These are phyloP conservation scores for Trichoderma guizhouense DNA, from an alignment of 2,329 filamentous ascomycete species.

Conservation along the genomic window DNA sequence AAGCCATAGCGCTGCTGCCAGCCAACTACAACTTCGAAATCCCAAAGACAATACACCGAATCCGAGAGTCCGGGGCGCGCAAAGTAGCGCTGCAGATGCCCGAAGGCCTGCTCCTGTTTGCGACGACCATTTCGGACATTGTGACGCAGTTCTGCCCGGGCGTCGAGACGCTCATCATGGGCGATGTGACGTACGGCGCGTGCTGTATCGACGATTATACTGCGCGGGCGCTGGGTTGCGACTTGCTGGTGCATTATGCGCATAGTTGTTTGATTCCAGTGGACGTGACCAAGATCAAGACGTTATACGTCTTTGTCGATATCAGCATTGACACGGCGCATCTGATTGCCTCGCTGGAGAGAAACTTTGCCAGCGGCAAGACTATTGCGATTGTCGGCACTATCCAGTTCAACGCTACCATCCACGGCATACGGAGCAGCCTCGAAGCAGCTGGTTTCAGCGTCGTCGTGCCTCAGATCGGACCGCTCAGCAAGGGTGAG, in stretches of 20 bases:
- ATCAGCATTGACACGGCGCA: slow-evolving; percentile 93
- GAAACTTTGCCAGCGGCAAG: slow-evolving; percentile 82
- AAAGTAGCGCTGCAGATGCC: slow-evolving; percentile 95
- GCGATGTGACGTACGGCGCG: slow-evolving; percentile 96
- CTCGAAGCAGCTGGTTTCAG: slow-evolving; percentile 82
- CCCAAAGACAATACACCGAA: slow-evolving; percentile 94
- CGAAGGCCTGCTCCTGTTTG: slow-evolving; percentile 90
- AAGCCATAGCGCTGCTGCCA: slow-evolving; percentile 81
- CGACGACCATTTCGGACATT: slow-evolving; percentile 96
- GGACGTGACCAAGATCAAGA: slow-evolving; percentile 94
- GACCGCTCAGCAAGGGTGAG: slow-evolving; percentile 88
- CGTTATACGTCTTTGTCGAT: slow-evolving; percentile 95
- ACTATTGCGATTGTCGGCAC: slow-evolving; percentile 92
- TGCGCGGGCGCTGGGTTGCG: slow-evolving; percentile 86
- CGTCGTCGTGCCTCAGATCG: slow-evolving; percentile 86
- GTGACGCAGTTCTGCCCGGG: slow-evolving; percentile 90
- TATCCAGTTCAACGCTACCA: slow-evolving; percentile 97
- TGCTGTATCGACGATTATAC: slow-evolving; percentile 99
- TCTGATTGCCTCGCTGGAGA: slow-evolving; percentile 78
- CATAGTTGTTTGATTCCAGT: slow-evolving; percentile 96
- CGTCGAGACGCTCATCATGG: slow-evolving; percentile 94
- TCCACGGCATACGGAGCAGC: slow-evolving; percentile 76
- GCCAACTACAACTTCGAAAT: slow-evolving; percentile 99
- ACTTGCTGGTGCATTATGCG: slow-evolving; percentile 92
- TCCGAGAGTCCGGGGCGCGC: slow-evolving; percentile 74